Evolutionary conservation across 2,329 filamentous ascomycete genomes (phyloP).

Genomic region (Beauveria bassiana): DNA sequence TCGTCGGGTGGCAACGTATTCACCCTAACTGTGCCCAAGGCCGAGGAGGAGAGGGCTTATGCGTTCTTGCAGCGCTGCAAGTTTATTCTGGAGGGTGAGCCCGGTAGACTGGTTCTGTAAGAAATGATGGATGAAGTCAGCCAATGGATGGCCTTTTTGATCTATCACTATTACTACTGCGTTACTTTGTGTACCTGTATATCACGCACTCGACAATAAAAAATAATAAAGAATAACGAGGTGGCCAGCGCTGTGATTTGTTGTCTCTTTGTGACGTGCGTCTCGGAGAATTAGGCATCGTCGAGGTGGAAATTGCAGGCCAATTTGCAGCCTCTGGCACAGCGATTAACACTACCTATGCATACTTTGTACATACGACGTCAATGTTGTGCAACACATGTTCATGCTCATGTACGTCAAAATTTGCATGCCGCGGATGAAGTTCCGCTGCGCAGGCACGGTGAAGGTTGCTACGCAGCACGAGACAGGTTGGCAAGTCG

Average conservation of each 20-base stretch:
- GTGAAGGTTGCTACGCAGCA: neutral
- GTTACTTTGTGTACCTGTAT: conserved; percentile 2
- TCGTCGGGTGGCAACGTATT: conserved; percentile 66
- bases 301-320: neutral
- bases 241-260: neutral
- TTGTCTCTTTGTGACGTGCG: neutral
- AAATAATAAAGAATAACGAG: neutral
- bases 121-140: neutral
- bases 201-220: conserved; percentile 1
- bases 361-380: neutral
- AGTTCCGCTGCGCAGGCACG: neutral
- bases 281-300: neutral
- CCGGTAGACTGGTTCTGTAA: conserved; percentile 62
- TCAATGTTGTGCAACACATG: neutral
- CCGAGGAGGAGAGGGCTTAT: conserved; percentile 73
- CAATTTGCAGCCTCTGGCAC: neutral
- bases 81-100: conserved; percentile 71
- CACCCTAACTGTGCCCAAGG: conserved; percentile 68
- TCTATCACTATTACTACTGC: conserved; percentile 19
- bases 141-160: conserved; percentile 13
- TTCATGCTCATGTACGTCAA: neutral
- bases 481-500: neutral
- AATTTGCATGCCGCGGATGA: neutral
- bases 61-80: conserved; percentile 84
- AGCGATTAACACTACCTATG: neutral